Conservation (phyloP, 495 filamentous ascomycete species). For the Hypoxylon fuscum region DNA sequence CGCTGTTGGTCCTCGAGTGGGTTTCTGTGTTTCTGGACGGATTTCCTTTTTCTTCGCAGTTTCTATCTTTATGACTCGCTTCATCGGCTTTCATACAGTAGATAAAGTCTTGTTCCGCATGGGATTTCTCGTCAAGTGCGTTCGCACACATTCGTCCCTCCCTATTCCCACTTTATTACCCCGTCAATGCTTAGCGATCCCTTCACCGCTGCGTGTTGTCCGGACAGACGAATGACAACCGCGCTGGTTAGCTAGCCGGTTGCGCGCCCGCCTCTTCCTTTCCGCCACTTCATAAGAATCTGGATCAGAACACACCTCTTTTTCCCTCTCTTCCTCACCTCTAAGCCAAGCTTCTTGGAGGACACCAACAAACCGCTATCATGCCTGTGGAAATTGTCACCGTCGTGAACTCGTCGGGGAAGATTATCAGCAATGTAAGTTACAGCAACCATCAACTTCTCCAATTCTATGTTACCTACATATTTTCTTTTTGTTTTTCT, state of each 20-base stretch:
- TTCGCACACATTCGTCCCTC: conserved; percentile 18
- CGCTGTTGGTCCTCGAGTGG: conserved; percentile 39
- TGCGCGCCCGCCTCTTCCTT: conserved; percentile 29
- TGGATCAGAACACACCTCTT: conserved; percentile 14
- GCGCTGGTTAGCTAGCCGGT: conserved; percentile 35
- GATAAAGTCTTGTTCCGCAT: conserved; percentile 19
- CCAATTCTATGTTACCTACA: background rate
- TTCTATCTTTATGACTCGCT: conserved; percentile 18
- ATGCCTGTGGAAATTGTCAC: conserved; percentile 77
- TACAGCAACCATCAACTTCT: background rate
- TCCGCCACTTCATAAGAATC: conserved; percentile 38
- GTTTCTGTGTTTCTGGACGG: conserved; percentile 13
- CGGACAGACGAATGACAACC: conserved; percentile 31
- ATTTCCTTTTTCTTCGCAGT: conserved; percentile 11
- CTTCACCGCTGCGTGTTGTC: conserved; percentile 38
- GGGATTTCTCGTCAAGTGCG: conserved; percentile 13
- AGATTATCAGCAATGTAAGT: conserved; percentile 89
- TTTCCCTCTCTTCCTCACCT: conserved; percentile 9
- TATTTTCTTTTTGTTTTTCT: conserved; percentile 2
- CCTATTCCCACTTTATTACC: conserved; percentile 40
- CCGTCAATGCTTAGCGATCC: conserved; percentile 38
- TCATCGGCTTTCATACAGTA: conserved; percentile 27
- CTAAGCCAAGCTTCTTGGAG: conserved; percentile 21
- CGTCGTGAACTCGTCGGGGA: conserved; percentile 90
- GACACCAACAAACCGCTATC: conserved; percentile 33